A percentile compares a stretch with the other conserved stretches of the same genome.
These are phyloP conservation scores for Antitrichia curtipendula DNA, from an alignment of 225 moss, liverwort and hornwort species.

Conservation along the genomic window DNA sequence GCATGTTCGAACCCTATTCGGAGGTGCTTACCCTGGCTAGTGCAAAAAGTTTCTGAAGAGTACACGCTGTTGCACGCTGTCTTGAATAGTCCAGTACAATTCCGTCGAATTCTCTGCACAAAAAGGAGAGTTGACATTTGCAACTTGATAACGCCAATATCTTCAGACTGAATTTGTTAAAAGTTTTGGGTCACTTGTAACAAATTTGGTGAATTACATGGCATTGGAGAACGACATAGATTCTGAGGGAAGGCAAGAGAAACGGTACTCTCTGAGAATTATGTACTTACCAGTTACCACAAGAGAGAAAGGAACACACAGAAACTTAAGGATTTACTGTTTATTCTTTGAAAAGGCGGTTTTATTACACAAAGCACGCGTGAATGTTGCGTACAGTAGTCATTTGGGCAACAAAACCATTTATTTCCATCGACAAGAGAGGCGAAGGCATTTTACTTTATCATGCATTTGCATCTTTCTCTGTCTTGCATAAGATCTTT, in stretches of 20 bases:
- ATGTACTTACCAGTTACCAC: background rate
- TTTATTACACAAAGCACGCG: background rate
- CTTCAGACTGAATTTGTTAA: background rate
- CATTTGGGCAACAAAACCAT: background rate
- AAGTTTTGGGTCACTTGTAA: too few species aligned
- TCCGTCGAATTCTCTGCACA: constrained; percentile 76
- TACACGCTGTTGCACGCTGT: constrained; percentile 69
- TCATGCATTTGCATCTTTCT: constrained; percentile 81
- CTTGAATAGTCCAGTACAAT: constrained; percentile 83
- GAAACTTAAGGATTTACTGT: background rate
- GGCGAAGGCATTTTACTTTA: constrained; percentile 38
- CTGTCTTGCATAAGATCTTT: constrained; percentile 75
- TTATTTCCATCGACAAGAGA: background rate
- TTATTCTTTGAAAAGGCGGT: background rate
- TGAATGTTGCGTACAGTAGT: background rate
- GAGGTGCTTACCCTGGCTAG: constrained; percentile 53
- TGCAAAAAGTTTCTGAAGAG: constrained; percentile 63
- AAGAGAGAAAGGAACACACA: background rate
- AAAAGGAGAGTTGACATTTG: background rate
- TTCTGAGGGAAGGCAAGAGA: background rate
- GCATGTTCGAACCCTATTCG: background rate
- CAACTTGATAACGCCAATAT: background rate
- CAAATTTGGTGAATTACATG: background rate
- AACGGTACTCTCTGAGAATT: background rate
- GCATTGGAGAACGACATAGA: background rate